These are phyloP conservation scores for Pseudonitzschia multistriata DNA, from an alignment of 108 stramenopile species.

Conservation along the genomic window DNA sequence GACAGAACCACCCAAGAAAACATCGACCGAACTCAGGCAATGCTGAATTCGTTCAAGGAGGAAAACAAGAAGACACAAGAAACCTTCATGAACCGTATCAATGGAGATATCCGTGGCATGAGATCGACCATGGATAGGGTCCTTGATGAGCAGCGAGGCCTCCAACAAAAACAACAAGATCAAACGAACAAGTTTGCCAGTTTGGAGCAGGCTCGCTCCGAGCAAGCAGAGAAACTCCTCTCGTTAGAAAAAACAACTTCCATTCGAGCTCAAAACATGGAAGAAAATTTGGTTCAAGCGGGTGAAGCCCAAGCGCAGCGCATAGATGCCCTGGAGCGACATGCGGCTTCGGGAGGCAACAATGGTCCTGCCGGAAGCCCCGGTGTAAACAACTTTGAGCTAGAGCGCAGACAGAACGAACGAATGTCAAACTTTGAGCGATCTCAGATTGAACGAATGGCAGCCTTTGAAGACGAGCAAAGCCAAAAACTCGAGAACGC, in stretches of 20 bases:
- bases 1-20: conserved; percentile 9
- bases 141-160: background rate
- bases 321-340: background rate
- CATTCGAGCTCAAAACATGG: conserved; percentile 8
- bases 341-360: background rate
- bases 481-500: background rate
- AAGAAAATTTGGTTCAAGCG: background rate
- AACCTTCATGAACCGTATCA: conserved; percentile 14
- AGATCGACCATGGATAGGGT: conserved; percentile 15
- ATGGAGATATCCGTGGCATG: conserved; percentile 8
- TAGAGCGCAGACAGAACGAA: background rate
- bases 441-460: conserved; percentile 11
- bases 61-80: conserved; percentile 3
- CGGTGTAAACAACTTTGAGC: background rate
- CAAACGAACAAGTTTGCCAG: background rate
- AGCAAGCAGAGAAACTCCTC: conserved; percentile 3
- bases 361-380: no score
- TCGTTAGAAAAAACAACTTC: conserved; percentile 8
- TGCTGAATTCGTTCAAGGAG: background rate
- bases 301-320: background rate
- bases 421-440: background rate
- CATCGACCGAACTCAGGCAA: background rate
- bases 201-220: background rate
- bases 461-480: conserved; percentile 14
- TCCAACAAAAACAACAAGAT: background rate